Conservation (phyloP, 2,329 filamentous ascomycete species). For the Aspergillus bombycis region DNA sequence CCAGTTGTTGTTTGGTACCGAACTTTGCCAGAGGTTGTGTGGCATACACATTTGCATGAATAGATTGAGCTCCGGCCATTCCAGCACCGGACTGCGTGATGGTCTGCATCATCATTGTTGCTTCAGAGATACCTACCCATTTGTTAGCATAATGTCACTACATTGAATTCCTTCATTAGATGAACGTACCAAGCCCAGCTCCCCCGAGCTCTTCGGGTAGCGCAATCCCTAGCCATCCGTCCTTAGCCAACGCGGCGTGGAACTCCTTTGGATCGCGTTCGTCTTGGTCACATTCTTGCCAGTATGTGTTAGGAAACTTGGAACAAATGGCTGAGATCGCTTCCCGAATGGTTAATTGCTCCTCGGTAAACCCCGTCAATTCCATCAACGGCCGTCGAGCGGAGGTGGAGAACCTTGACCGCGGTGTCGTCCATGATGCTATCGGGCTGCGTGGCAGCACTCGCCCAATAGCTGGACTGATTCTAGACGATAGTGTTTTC, state of each 20-base stretch:
- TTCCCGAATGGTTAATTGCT: constrained; percentile 72
- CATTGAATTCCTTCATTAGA: not conserved
- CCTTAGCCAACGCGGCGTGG: constrained; percentile 72
- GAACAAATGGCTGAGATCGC: constrained; percentile 70
- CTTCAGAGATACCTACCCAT: constrained; percentile 66
- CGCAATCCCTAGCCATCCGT: constrained; percentile 81
- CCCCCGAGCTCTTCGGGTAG: constrained; percentile 75
- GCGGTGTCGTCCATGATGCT: not conserved
- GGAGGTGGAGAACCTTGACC: constrained; percentile 36
- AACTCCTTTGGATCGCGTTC: constrained; percentile 75
- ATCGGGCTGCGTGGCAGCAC: not conserved
- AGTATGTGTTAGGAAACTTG: constrained; percentile 72
- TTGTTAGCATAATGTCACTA: constrained; percentile 28
- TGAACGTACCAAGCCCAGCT: constrained; percentile 61
- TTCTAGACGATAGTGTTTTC: not conserved
- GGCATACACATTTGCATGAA: constrained; percentile 58
- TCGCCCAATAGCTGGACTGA: not conserved
- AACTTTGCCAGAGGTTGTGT: constrained; percentile 76
- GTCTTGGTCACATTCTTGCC: constrained; percentile 72
- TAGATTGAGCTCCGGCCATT: constrained; percentile 67
- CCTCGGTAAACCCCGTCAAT: constrained; percentile 70
- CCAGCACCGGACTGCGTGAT: constrained; percentile 75
- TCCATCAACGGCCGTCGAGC: constrained; percentile 63
- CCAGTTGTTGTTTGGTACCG: constrained; percentile 66
- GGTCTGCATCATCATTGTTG: constrained; percentile 85